Base-by-base conservation (phyloP, 257 asterid genomes). In the Solanum rostratum region DNA sequence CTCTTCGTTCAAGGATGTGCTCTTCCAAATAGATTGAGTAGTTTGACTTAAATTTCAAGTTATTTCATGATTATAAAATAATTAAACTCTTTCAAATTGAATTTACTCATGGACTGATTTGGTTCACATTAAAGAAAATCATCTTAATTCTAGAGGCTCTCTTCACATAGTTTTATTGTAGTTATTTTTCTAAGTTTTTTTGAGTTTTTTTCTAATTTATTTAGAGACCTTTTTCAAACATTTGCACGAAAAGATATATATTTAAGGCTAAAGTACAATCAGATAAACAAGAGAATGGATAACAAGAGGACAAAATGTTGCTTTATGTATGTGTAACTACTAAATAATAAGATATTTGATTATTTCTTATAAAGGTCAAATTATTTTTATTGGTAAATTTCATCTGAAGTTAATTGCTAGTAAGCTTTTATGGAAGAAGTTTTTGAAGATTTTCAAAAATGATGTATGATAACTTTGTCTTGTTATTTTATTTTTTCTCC, bases 241-340 rank as follows among this genome's bases (percentile, higher is more conserved):
- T 68, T 68, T 68, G 15, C 14, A 68, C 1, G 9, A 33, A 68
- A 37, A 68, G 22, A 68, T 18, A 33, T 33, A 16, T 18, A 39
- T 68, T 11, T 68, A 68, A 68, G 49, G 37, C 5, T 13, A 45
- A 33, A 33, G 76, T 45, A 2, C 3, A 27, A 68, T 12, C 49
- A 68, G 46, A 68, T 18, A 68, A 49, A 33, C 20, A 7, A 33
- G 24, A 68, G 30, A 11, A 22, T 88, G 85, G 78, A 88, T 50
- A 55, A 37, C 74, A 80, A 57, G 59, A 50, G 88, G 93, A n/a
- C n/a, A n/a, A n/a, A n/a, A n/a, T 33, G 39, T 2, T 33, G 6
- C 33, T 29, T 79, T 20, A 0, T 79, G n/a, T 6, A n/a, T n/a
- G 53, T 43, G 66, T 19, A 79, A 27, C 19, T 24, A 49, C 22